phyloP scores from a whole-genome alignment of 2,329 filamentous ascomycete genomes.

The Myriosclerotinia curreyana region DNA sequence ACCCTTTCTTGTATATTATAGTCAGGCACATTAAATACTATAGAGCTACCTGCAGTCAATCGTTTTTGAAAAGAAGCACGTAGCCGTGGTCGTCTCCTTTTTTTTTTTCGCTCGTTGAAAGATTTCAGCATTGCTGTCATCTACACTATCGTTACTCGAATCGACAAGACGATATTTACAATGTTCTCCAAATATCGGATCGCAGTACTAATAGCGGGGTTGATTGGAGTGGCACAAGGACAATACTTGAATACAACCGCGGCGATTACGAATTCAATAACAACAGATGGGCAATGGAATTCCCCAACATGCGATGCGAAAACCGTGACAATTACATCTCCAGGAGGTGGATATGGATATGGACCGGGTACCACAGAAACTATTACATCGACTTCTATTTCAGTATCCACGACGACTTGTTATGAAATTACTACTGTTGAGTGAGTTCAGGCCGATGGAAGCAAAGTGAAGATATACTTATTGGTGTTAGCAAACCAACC shows the following conservation, averaged over 20 bases:
- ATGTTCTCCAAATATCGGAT: conserved; percentile 15
- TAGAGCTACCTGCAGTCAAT: conserved; percentile 17
- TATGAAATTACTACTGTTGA: conserved; percentile 3
- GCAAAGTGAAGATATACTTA: not conserved
- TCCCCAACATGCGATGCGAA: conserved; percentile 7
- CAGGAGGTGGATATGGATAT: conserved; percentile 10
- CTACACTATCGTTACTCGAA: conserved; percentile 30
- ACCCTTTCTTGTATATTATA: conserved; percentile 18
- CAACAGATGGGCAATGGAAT: not conserved
- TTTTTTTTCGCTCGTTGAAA: conserved; percentile 30
- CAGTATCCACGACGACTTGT: conserved; percentile 12
- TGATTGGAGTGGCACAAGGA: conserved; percentile 27
- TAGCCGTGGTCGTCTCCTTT: conserved; percentile 26
- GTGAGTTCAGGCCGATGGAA: conserved; percentile 1
- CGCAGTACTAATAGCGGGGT: conserved; percentile 25
- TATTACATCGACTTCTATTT: conserved; percentile 14
- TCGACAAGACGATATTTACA: conserved; percentile 27
- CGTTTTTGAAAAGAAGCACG: conserved; percentile 29
- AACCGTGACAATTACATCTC: conserved; percentile 4
- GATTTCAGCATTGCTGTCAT: conserved; percentile 31
- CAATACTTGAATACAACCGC: conserved; percentile 21
- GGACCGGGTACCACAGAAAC: conserved; percentile 25
- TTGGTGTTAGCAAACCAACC: not conserved
- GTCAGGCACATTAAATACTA: conserved; percentile 19
- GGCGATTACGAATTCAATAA: not conserved